Evolutionary conservation across 495 filamentous ascomycete species (phyloP), one percentile per base, ranked within the genome.

Genomic region (Cercophora newfieldiana): DNA sequence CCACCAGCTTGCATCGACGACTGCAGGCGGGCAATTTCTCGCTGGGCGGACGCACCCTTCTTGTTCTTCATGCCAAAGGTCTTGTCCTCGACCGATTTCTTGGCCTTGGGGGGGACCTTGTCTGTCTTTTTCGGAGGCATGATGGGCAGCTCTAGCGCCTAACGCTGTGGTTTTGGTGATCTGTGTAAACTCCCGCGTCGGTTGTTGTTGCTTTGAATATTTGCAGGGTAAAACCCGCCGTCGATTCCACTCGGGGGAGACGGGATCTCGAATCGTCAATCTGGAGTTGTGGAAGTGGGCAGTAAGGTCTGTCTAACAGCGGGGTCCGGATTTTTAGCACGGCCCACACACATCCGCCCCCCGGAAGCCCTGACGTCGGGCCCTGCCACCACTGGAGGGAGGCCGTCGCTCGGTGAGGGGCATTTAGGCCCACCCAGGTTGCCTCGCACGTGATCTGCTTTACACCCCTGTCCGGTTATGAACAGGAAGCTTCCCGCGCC

Each of bases 51-150:
- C 58, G 86, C 88, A 68, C 95, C 95, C 87, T 97, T 97, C 88
- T 99, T 98, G 75, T 99, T 99, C 83, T 99, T 99, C 94, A 99
- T 96, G 69, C 95, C 95, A 84, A 99, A 99, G 61, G 95, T 97
- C 85, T 95, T 96, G 83, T 99, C 95, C 61, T 94, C 92, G 65
- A 92, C 90, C 16, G 81, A 91, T 82, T 82, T 83, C 71, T 76
- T 82, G 66, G 29, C 74, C 54, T 57, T 57, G 26, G 21, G 25
- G 21, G 21, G 21, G n/a, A 24, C 54, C 80, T 91, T 90, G 16
- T 87, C 81, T 61, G 81, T 79, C 72, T 94, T 94, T 78, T 99
- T 99, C 66, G 95, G 95, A 77, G 96, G 88, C 95, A 98, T 99
- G 76, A 72, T 90, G 83, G 75, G 64, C 63, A 64, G 61, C 50